Conservation (phyloP, 2,329 filamentous ascomycete genomes). For the Clarireedia monteithiana region DNA sequence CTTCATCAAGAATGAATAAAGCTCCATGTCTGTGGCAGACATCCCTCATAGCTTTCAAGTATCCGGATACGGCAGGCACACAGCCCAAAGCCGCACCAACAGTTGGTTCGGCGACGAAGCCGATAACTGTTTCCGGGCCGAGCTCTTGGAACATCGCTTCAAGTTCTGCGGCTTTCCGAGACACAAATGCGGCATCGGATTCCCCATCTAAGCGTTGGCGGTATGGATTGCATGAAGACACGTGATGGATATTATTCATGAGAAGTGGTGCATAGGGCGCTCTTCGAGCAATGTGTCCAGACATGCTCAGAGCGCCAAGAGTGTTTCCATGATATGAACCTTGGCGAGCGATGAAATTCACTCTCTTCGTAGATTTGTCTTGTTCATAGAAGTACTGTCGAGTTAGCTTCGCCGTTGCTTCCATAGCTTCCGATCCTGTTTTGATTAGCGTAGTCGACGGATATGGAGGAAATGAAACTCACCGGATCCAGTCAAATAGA, state of each 20-base stretch:
- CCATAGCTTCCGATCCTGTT: constrained; percentile 58
- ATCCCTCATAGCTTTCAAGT: constrained; percentile 58
- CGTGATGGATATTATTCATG: constrained; percentile 43
- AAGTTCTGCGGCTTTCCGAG: constrained; percentile 51
- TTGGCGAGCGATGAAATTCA: constrained; percentile 55
- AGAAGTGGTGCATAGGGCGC: constrained; percentile 51
- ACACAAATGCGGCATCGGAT: constrained; percentile 46
- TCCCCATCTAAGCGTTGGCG: constrained; percentile 44
- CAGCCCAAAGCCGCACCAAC: constrained; percentile 65
- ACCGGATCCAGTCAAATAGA: constrained; percentile 52
- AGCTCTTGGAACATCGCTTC: constrained; percentile 53
- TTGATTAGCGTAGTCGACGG: constrained; percentile 7
- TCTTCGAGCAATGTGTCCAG: constrained; percentile 52
- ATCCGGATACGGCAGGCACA: constrained; percentile 57
- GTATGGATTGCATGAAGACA: constrained; percentile 59
- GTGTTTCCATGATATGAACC: constrained; percentile 67
- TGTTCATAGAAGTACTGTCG: constrained; percentile 59
- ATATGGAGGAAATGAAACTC: constrained; percentile 11
- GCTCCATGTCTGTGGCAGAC: constrained; percentile 66
- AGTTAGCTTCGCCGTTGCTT: constrained; percentile 60
- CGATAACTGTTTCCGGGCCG: constrained; percentile 55
- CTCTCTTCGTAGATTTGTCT: constrained; percentile 36
- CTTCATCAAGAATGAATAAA: constrained; percentile 70
- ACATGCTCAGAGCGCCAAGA: constrained; percentile 50
- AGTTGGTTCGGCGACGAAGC: constrained; percentile 56